Conservation (phyloP, 768 basidiomycete genomes). For the Solioccasus polychromus region DNA sequence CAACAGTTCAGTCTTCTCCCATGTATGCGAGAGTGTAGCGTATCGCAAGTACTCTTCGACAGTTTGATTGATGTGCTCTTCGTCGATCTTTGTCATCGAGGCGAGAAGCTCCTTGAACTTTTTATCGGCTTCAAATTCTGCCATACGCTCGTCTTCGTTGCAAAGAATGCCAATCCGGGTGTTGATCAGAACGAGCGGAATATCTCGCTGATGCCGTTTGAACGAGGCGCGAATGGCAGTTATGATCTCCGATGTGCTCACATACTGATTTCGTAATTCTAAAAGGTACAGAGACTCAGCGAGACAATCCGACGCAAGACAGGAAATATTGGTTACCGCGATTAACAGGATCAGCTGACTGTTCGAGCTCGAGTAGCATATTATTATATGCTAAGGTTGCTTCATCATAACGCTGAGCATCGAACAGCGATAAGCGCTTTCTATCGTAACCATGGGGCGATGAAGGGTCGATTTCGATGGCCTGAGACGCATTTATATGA, state of each 20-base stretch:
- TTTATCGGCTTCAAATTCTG: neutral
- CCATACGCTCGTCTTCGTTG: neutral
- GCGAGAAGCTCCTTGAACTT: neutral
- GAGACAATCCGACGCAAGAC: too few relatives aligned
- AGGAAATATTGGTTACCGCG: too few relatives aligned
- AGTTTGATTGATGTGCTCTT: neutral
- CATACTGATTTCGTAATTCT: conserved; percentile 6
- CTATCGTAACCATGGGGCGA: conserved; percentile 7
- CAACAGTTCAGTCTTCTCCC: conserved; percentile 1
- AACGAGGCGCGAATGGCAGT: too few relatives aligned
- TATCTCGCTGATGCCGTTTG: too few relatives aligned
- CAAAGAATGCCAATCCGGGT: neutral
- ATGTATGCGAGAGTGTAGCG: conserved; percentile 7
- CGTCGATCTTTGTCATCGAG: too few relatives aligned
- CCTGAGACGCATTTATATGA: too few relatives aligned
- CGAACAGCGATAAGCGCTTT: conserved; percentile 13
- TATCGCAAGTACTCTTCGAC: conserved; percentile 1
- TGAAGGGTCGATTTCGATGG: conserved; percentile 11
- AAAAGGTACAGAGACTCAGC: too few relatives aligned
- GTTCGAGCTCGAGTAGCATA: conserved; percentile 5
- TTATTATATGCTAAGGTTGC: conserved; percentile 12
- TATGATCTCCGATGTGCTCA: too few relatives aligned
- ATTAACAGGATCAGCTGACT: too few relatives aligned
- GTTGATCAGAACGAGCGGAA: conserved; percentile 2
- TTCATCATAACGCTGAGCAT: conserved; percentile 11